Conservation (phyloP, 1,139 yeast genomes). For the Tardiomyces digboiensis region DNA sequence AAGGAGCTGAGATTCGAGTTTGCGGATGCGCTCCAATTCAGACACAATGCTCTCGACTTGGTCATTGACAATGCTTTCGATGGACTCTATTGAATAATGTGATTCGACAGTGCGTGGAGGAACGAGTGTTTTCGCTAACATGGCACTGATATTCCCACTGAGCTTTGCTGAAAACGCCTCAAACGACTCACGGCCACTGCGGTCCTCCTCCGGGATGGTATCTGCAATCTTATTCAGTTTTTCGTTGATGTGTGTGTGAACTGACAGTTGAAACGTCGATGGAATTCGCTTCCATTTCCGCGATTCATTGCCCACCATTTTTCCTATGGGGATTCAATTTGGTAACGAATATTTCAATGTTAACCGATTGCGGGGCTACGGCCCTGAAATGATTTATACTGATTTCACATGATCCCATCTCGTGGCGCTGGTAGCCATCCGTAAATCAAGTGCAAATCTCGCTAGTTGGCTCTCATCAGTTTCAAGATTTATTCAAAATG, state of each 20-base stretch:
- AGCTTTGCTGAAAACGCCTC: neutral
- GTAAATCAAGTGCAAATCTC: no score
- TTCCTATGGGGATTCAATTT: no score
- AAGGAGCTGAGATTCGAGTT: neutral
- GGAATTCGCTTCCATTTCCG: neutral
- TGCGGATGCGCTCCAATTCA: neutral
- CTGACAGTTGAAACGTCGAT: neutral
- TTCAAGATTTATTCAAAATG: no score
- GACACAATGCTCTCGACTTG: neutral
- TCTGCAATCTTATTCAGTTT: neutral
- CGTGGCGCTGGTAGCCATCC: no score
- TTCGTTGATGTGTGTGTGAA: neutral
- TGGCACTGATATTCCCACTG: neutral
- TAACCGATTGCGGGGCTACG: no score
- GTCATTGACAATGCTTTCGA: neutral
- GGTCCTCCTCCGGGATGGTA: neutral
- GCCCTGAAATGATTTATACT: no score
- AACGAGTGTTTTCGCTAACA: neutral
- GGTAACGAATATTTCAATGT: no score
- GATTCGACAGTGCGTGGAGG: neutral
- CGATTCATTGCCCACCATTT: neutral
- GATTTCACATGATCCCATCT: no score
- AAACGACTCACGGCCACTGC: neutral
- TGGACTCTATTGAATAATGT: neutral
- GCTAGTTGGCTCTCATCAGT: no score